A percentile compares a stretch with the other conserved stretches of the same genome.
Conservation (phyloP, 352 stramenopile genomes). For the Phytophthora brassicae region DNA sequence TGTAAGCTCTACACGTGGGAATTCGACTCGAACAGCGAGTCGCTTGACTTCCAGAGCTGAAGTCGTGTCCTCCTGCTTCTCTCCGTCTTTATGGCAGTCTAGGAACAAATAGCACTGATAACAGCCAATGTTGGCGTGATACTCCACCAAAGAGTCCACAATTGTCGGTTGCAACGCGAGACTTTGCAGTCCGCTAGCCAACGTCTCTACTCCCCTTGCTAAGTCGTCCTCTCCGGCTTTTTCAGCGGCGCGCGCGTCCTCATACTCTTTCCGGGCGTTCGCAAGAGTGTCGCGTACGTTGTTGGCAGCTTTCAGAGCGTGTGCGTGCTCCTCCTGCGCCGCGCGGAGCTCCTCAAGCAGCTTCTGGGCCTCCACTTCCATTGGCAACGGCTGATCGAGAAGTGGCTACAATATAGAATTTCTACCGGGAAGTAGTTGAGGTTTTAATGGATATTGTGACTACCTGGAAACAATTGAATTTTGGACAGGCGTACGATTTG, state of each 20-base stretch:
- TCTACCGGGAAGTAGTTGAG: too few species aligned
- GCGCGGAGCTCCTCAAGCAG: slow-evolving; percentile 38
- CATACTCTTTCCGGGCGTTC: slow-evolving; percentile 29
- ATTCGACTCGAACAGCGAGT: slow-evolving; percentile 40
- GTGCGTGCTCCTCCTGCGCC: slow-evolving; percentile 45
- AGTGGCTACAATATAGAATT: slow-evolving; percentile 9
- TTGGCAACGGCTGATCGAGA: background rate
- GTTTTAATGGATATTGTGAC: too few species aligned
- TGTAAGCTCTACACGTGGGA: slow-evolving; percentile 39
- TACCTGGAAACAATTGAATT: too few species aligned
- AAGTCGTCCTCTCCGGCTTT: slow-evolving; percentile 36
- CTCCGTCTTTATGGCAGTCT: slow-evolving; percentile 11
- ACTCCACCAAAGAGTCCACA: slow-evolving; percentile 56
- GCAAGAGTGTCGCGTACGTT: slow-evolving; percentile 25
- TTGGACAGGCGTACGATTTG: too few species aligned
- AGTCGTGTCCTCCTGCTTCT: background rate
- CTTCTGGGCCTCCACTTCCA: slow-evolving; percentile 19
- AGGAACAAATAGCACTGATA: slow-evolving; percentile 74
- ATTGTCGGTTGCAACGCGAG: slow-evolving; percentile 21
- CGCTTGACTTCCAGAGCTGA: slow-evolving; percentile 20
- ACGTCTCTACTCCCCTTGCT: slow-evolving; percentile 24
- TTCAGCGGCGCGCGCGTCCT: slow-evolving; percentile 28
- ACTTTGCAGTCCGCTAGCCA: slow-evolving; percentile 25
- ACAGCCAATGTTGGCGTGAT: slow-evolving; percentile 80
- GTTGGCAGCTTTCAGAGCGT: slow-evolving; percentile 32